Conservation (phyloP, 1,284 basidiomycete genomes). For the Phenoliferia sp. region DNA sequence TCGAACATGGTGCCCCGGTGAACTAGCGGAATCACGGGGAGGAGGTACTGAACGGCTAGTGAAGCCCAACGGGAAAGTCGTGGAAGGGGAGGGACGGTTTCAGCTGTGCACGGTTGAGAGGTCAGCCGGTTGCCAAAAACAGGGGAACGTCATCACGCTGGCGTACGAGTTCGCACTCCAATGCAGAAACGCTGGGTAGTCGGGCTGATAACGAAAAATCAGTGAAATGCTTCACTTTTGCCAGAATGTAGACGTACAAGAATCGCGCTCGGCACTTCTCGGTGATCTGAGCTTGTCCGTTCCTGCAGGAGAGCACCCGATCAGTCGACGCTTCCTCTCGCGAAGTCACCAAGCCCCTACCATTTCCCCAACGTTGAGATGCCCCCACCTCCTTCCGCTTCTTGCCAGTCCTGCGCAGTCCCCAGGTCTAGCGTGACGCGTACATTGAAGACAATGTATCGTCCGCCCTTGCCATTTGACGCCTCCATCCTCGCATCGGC, state of each 20-base stretch:
- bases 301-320: background rate
- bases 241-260: background rate
- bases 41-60: background rate
- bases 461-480: background rate
- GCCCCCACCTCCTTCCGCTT: background rate
- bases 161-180: background rate
- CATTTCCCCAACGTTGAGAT: background rate
- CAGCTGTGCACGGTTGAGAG: background rate
- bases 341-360: background rate
- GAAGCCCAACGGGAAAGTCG: background rate
- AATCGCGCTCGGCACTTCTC: background rate
- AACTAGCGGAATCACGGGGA: background rate
- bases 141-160: background rate
- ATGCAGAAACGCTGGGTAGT: background rate
- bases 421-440: background rate
- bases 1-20: background rate
- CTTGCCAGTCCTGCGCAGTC: background rate
- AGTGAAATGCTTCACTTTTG: too few relatives aligned
- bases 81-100: background rate
- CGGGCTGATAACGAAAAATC: too few relatives aligned
- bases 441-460: background rate
- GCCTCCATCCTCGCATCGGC: background rate
- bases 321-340: background rate
- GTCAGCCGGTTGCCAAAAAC: background rate
- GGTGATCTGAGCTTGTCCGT: background rate